Base-by-base conservation (phyloP, 1,284 basidiomycete genomes). In the Puccinia coronata region DNA sequence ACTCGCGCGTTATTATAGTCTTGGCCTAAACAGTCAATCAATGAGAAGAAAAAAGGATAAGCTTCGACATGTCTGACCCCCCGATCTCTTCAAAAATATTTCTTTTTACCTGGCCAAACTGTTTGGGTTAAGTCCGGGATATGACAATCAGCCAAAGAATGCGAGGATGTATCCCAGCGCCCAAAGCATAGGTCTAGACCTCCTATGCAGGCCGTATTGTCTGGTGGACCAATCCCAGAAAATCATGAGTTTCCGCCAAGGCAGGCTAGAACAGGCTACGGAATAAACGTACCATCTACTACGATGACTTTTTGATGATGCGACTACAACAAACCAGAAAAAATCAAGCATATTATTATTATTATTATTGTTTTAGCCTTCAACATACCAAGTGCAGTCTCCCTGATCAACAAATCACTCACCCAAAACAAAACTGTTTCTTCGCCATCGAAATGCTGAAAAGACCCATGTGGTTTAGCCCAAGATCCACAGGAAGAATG, bases 161-260 rank as follows among this genome's bases (percentile, higher is more conserved):
- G 88, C 86, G 81, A 81, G 83, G 92, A 90, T 0, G 92, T 94
- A 86, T 98, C 96, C 95, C 95, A 98, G 47, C 96, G 91, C 8
- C 96, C 96, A 84, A 95, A 96, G 87, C 95, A 97, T 25, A 96
- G 89, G 85, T 97, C 95, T 25, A 96, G 89, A 31, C 94, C 94
- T 36, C 95, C 93, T 80, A 94, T 90, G 47, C 82, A 84, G 90
- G 83, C 84, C 43, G 41, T 76, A 2, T 72, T 74, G 61, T 80
- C 75, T 78, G 20, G 43, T 51, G 16, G 18, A 53, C 31, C 36
- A 12, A 53, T 31, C 8, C 2, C 47, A 14, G 23, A 20, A 20
- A 75, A 16, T 20, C n/a, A 57, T 61, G 43, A 53, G 36, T 23
- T 20, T 31, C 51, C 18, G 11, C 57, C 55, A 57, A 36, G 39